These are phyloP conservation scores for Salix exigua DNA, from an alignment of 345 rosid species.

Conservation along the genomic window DNA sequence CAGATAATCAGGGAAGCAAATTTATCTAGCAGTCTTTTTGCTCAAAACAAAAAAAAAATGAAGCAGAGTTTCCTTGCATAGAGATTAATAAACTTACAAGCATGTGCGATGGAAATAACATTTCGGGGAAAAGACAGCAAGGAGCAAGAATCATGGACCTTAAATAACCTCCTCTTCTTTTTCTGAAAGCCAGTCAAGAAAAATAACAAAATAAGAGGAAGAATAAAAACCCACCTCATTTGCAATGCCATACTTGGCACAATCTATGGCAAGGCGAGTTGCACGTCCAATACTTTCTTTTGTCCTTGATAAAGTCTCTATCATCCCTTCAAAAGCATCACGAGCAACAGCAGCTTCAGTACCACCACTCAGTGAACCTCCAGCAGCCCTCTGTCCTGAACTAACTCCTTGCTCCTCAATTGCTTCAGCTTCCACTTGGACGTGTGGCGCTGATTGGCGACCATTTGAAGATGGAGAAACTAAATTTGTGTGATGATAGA, in stretches of 20 bases:
- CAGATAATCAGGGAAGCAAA: background rate
- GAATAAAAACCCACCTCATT: slow-evolving; percentile 57
- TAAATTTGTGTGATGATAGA: slow-evolving; percentile 30
- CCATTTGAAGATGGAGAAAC: slow-evolving; percentile 48
- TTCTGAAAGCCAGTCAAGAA: background rate
- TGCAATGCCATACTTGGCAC: slow-evolving; percentile 93
- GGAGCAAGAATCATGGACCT: background rate
- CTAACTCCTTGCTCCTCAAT: slow-evolving; percentile 60
- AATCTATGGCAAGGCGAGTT: slow-evolving; percentile 88
- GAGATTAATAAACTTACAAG: background rate
- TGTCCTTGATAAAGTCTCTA: slow-evolving; percentile 93
- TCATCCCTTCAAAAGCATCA: slow-evolving; percentile 98
- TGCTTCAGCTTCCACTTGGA: slow-evolving; percentile 52
- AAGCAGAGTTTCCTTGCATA: no score
- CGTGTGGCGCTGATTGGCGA: slow-evolving; percentile 36
- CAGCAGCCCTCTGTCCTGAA: slow-evolving; percentile 51
- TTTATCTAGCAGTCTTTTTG: background rate
- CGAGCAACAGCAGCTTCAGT: slow-evolving; percentile 95
- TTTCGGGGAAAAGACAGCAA: background rate
- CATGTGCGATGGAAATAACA: background rate
- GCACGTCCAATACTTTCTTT: slow-evolving; percentile 98
- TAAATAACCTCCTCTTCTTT: background rate
- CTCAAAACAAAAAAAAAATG: no score
- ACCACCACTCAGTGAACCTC: slow-evolving; percentile 76
- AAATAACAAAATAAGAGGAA: background rate